Evolutionary conservation across 2,329 filamentous ascomycete species (phyloP), one percentile per base, ranked within the genome.

Genomic region (Hypoxylon sp.): DNA sequence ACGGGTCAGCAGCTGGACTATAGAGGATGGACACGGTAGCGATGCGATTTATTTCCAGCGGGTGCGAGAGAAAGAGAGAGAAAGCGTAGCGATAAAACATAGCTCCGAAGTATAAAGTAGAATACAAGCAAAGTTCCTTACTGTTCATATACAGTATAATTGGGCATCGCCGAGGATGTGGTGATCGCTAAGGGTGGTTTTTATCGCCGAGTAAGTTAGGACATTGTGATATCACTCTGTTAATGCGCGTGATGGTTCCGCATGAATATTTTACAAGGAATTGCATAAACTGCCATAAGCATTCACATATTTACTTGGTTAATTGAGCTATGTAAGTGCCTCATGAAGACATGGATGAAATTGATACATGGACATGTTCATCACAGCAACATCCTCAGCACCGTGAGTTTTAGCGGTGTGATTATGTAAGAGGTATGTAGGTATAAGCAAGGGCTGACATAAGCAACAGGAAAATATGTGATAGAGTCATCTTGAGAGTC

Each of bases 41-140:
- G 47, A 50, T 55, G 39, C 26, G 53, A 55, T 58, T 63, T 67
- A 54, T 51, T 67, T 67, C 46, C 26, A 26, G 35, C 24, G n/a
- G 29, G 33, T 35, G 29, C 54, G 39, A 13, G 35, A 14, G 53
- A 14, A 9, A 13, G n/a, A 29, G 14, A 29, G 14, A 19, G 31
- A 29, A 50, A 57, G 37, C 44, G 39, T 22, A 44, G 29, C 31
- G 62, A 63, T 59, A 44, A 55, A 61, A 60, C 39, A 63, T 22
- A 48, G 58, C 44, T 47, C 22, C 55, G 29, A 52, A 65, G 60
- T 67, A 70, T 70, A 70, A 70, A 70, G 60, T 70, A 70, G 67
- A 67, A 70, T 44, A 70, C 47, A 67, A 67, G 50, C 50, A 63
- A 68, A 67, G n/a, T 70, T 59, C 67, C 64, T 64, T 70, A 70